Conservation (phyloP, 352 stramenopile species). For the Pythium diclinum region DNA sequence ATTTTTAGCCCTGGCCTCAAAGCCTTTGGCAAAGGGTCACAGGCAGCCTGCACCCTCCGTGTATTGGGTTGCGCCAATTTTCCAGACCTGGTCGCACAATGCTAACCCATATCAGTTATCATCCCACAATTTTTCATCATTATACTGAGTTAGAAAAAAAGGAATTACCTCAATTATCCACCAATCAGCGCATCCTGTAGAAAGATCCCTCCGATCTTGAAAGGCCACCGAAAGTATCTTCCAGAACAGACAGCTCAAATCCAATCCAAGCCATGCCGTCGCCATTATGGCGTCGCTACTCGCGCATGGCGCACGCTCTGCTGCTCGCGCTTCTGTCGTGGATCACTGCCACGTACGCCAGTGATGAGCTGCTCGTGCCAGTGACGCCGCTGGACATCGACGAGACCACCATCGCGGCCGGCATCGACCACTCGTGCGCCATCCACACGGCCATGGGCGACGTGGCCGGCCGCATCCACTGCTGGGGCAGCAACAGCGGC, state of each 20-base stretch:
- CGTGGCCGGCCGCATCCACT: slow-evolving; percentile 72
- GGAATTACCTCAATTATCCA: too few species aligned
- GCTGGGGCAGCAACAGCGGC: slow-evolving; percentile 66
- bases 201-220: slow-evolving; percentile 9
- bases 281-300: background rate
- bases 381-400: slow-evolving; percentile 69
- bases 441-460: slow-evolving; percentile 64
- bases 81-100: too few species aligned
- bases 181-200: background rate
- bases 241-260: background rate
- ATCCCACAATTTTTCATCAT: too few species aligned
- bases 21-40: too few species aligned
- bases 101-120: too few species aligned
- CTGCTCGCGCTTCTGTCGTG: background rate
- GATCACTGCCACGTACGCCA: background rate
- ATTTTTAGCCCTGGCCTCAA: too few species aligned
- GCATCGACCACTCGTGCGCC: slow-evolving; percentile 79
- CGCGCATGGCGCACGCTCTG: background rate
- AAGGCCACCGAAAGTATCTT: background rate
- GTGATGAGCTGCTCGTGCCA: slow-evolving; percentile 1
- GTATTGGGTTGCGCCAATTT: too few species aligned
- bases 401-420: slow-evolving; percentile 69
- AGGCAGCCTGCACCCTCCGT: too few species aligned
- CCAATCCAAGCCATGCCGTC: background rate
- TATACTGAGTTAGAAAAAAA: too few species aligned